Conservation (phyloP, 2,329 filamentous ascomycete species). For the Pyricularia pennisetigena region DNA sequence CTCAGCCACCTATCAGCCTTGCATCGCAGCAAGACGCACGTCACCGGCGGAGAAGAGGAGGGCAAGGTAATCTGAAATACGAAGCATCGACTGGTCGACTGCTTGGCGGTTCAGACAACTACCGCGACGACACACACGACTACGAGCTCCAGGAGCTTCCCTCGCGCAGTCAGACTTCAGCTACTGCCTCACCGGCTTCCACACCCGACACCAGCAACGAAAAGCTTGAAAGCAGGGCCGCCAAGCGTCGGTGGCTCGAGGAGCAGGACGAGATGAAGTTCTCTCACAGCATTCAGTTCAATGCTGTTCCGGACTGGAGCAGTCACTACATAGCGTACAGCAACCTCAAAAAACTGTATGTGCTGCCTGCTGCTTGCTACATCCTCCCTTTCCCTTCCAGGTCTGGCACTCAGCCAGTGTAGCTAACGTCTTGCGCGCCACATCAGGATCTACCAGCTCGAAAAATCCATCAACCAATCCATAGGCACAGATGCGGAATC, state of each 20-base stretch:
- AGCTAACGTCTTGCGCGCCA: neutral
- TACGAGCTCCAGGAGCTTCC: conserved; percentile 30
- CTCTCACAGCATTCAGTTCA: conserved; percentile 98
- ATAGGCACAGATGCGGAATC: conserved; percentile 65
- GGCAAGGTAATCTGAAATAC: neutral
- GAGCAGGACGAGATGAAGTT: conserved; percentile 94
- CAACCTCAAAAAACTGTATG: conserved; percentile 95
- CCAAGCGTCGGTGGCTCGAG: conserved; percentile 62
- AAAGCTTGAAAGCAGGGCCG: conserved; percentile 33
- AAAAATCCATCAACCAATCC: conserved; percentile 67
- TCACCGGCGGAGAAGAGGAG: neutral
- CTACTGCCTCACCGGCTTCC: neutral
- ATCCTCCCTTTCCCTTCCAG: neutral
- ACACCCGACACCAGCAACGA: conserved; percentile 8
- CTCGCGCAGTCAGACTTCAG: neutral
- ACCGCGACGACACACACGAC: conserved; percentile 7
- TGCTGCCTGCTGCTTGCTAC: conserved; percentile 11
- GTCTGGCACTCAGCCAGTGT: neutral
- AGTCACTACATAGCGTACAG: conserved; percentile 97
- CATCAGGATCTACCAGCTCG: conserved; percentile 80
- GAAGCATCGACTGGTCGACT: neutral
- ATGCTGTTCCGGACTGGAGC: conserved; percentile 99
- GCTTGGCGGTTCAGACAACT: neutral
- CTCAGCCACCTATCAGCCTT: neutral
- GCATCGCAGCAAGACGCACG: neutral